Evolutionary conservation across 345 rosid genomes (phyloP), one percentile per base, ranked within the genome.

Genomic region (Streptanthus diversifolius): DNA sequence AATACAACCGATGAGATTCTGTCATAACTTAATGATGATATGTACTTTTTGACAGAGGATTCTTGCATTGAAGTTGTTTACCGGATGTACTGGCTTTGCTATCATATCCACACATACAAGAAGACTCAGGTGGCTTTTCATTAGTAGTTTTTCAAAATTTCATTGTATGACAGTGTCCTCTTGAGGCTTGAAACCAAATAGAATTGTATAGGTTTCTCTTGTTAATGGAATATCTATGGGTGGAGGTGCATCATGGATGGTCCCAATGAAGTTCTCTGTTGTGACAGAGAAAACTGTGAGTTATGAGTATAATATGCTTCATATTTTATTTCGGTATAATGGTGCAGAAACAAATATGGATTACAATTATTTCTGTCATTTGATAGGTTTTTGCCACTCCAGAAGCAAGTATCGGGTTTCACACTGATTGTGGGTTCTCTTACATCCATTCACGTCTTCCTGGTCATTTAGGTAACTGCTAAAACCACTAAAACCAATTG

Each of bases 161-260:
- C 24, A 15, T 33, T 58, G 21, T 47, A n/a, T 63, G 72, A 30
- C 19, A 19, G 47, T 55, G 19, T 27, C 60, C 22, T 56, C 30
- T 36, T 63, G 53, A 57, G 12, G 15, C 32, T 57, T 61, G 5
- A 55, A 29, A 70, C 61, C 3, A 1, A 18, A 11, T 29, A 48
- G 17, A 47, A 13, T 41, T 56, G 66, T 40, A 65, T 80, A 91
- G 98, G 93, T 93, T 53, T 83, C 96, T 73, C 92, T 93, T 68
- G 90, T 81, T 59, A 80, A 89, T 77, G 98, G 98, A 71, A 89
- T 91, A 56, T 66, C 96, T n/a, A 93, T 93, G 95, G 98, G 98
- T 24, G 98, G 98, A 53, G 98, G 97, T 41, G 97, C 98, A 54
- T 84, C 96, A 10, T 76, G 91, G 44, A 85, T 89, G 98, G 97